Evolutionary conservation across 305 asterid genomes (phyloP), one percentile per base, ranked within the genome.

Genomic region (Coffea humblotiana): DNA sequence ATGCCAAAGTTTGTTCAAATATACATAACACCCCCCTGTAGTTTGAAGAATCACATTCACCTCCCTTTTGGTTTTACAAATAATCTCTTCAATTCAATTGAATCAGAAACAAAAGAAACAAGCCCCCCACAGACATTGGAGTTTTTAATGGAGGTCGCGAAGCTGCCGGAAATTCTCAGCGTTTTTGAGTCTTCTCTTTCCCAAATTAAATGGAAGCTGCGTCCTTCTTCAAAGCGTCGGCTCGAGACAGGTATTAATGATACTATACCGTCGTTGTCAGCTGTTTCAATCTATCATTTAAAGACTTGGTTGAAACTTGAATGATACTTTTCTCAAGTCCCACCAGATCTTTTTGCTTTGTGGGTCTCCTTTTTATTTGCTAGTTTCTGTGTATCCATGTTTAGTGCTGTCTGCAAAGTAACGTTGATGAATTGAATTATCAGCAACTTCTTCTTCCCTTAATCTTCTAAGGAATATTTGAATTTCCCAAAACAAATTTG

Each of bases 141-240:
- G 60, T 74, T 72, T 61, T 52, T 4, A 66, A 91, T 91, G 94
- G 92, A 90, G 71, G 88, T 84, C 16, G 83, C 79, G 8, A 88
- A 83, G 60, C 37, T 83, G 79, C 91, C 91, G 68, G 90, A 83
- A 83, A 71, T 76, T 69, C 49, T 88, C 83, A 85, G 77, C 77
- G 89, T 84, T 61, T 86, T 92, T 29, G 92, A 91, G 69, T 76
- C 89, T 16, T 84, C 94, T 64, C 90, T 94, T 79, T 90, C 91
- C 80, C 88, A 77, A 75, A 90, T 90, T 80, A 89, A 92, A 89
- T 92, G 98, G 97, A 89, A 92, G 83, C 93, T 92, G 76, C 91
- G 84, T 84, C 76, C 83, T 81, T 83, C 96, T 37, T 90, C 97
- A n/a, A 94, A 89, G 83, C 89, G 81, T 82, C 97, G 98, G 80